A percentile compares a stretch with the other conserved stretches of the same genome.
Conservation (phyloP, 805 yeast species). For the Vanderwaltozyma polyspora region DNA sequence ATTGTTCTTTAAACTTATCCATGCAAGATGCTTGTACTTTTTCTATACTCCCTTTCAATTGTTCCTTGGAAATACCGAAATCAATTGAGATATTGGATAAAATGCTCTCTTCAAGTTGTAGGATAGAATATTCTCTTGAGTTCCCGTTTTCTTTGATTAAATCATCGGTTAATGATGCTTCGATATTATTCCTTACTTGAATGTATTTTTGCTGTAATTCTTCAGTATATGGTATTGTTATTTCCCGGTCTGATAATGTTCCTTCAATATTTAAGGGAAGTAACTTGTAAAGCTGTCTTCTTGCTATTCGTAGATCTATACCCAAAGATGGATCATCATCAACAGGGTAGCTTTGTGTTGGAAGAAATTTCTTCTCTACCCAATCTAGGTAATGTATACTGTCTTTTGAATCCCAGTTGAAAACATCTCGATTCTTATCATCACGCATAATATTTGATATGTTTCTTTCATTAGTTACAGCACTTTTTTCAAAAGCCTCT, state of each 20-base stretch:
- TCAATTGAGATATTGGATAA: no score
- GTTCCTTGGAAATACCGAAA: constrained; percentile 10
- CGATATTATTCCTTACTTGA: constrained; percentile 7
- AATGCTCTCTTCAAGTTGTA: no score
- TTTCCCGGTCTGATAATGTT: background rate
- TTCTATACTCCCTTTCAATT: constrained; percentile 6
- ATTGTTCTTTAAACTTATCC: background rate
- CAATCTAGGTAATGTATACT: constrained; percentile 20
- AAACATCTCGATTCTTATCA: constrained; percentile 4
- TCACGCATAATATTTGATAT: constrained; percentile 4
- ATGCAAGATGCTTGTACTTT: constrained; percentile 7
- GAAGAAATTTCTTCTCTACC: constrained; percentile 18
- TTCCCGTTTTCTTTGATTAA: no score
- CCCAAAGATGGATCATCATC: constrained; percentile 8
- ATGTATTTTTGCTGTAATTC: constrained; percentile 19
- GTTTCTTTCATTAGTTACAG: constrained; percentile 1
- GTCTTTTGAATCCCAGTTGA: constrained; percentile 13
- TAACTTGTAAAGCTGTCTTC: constrained; percentile 18
- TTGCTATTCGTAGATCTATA: constrained; percentile 24
- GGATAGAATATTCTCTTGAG: no score
- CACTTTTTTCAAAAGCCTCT: background rate
- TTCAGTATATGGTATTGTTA: constrained; percentile 10
- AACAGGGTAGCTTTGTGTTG: constrained; percentile 4
- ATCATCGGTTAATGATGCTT: no score
- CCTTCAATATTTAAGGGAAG: constrained; percentile 12